These are phyloP conservation scores for Hypocreales sp. DNA, from an alignment of 2,329 filamentous ascomycete species.

Conservation along the genomic window DNA sequence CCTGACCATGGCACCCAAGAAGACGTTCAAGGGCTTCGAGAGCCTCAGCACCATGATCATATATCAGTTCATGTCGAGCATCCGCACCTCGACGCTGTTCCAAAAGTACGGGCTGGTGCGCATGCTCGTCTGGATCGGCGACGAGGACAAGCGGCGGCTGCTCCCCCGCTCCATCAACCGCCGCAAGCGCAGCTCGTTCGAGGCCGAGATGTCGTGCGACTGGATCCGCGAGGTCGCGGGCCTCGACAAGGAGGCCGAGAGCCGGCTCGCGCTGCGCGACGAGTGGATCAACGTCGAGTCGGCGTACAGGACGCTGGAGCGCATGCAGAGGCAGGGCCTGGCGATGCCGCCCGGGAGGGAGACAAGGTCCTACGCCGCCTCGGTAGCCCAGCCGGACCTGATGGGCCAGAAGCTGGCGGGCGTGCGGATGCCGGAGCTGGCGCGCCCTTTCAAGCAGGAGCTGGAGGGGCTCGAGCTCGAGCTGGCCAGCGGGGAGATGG, in stretches of 20 bases:
- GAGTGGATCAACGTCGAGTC: conserved; percentile 31
- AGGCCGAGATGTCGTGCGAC: conserved; percentile 45
- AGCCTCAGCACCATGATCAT: conserved; percentile 42
- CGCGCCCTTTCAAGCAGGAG: conserved; percentile 25
- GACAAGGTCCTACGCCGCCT: conserved; percentile 11
- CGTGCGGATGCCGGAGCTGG: conserved; percentile 10
- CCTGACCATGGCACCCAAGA: conserved; percentile 37
- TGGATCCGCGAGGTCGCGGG: conserved; percentile 43
- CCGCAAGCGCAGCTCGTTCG: conserved; percentile 40
- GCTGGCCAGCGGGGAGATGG: conserved; percentile 4
- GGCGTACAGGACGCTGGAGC: conserved; percentile 18
- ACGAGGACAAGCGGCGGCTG: conserved; percentile 40
- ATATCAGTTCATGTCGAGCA: conserved; percentile 44
- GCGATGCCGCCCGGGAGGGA: conserved; percentile 29
- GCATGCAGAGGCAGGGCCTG: conserved; percentile 30
- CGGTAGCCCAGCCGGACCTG: conserved; percentile 9
- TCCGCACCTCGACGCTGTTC: conserved; percentile 43
- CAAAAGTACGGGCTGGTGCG: conserved; percentile 67
- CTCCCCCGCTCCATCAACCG: conserved; percentile 43
- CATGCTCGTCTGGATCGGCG: conserved; percentile 57
- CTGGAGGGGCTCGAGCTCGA: conserved; percentile 22
- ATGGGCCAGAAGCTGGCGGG: conserved; percentile 15
- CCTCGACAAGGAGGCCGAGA: conserved; percentile 14
- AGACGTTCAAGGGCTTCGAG: conserved; percentile 32
- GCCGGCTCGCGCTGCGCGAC: conserved; percentile 24